Evolutionary conservation across 2,329 filamentous ascomycete species (phyloP), one percentile per base, ranked within the genome.

Genomic region (Monilinia fructicola): DNA sequence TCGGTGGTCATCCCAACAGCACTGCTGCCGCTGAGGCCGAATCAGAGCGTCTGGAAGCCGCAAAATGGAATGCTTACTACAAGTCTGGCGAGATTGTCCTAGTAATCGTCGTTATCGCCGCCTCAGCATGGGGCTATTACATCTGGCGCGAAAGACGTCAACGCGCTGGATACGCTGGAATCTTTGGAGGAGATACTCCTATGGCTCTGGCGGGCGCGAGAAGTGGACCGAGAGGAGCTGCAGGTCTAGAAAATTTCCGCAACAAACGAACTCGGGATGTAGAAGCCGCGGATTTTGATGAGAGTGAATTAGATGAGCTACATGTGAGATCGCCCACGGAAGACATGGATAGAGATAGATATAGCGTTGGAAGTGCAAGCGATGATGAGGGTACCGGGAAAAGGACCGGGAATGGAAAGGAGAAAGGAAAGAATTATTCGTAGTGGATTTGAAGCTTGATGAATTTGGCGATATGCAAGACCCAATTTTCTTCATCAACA

Each of bases 31-130:
- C 88, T 69, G 82, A 89, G 72, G 83, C 84, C 48, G 86, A 90
- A 74, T 81, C 85, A 67, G 81, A 85, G 69, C 86, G 85, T 68
- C 77, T 91, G 11, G 84, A 90, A 73, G 83, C 87, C 42, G 88
- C 89, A 0, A 85, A 88, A 68, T 89, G 88, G 86, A 83, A 85
- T 55, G 89, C 89, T 0, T 92, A 92, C 74, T 87, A 88, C 74
- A 87, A 88, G 72, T 90, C 87, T 1, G 89, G 89, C 54, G 88
- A 91, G 75, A 86, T 87, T 12, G 89, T 86, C 0, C 81, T 92
- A 2, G 83, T 91, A 1, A 80, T 91, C 48, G 87, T 91, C 23
- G 79, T 87, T 60, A 85, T 90, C 64, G 84, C 85, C 5, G 87
- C 88, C 1, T 78, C 77, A 16, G 77, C 83, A 42, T 91, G 87